phyloP scores from a whole-genome alignment of 768 basidiomycete species.

The Naganishia onofrii region DNA sequence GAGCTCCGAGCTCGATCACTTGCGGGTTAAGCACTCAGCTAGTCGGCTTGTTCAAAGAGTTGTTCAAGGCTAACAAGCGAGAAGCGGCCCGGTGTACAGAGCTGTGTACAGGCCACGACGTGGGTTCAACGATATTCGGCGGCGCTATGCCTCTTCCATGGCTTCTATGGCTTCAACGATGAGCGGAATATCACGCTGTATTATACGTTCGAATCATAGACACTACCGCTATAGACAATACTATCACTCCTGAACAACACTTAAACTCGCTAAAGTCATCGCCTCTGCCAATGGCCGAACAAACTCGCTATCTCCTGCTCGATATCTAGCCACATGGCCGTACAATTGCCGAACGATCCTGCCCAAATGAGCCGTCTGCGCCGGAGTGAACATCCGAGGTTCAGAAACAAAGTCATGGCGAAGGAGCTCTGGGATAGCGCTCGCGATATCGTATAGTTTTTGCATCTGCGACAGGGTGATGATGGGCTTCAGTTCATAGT shows the following conservation, averaged over 20 bases:
- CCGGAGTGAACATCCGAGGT: neutral
- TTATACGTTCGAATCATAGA: too few relatives aligned
- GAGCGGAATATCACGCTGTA: too few relatives aligned
- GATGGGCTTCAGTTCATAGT: neutral
- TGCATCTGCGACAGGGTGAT: conserved; percentile 32
- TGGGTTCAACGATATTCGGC: too few relatives aligned
- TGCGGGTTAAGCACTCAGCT: too few relatives aligned
- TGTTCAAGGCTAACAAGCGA: too few relatives aligned
- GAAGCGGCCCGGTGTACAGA: too few relatives aligned
- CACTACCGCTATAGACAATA: neutral
- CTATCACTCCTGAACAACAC: neutral
- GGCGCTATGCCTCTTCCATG: too few relatives aligned
- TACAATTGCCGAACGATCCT: neutral
- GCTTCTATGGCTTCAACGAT: too few relatives aligned
- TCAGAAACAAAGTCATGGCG: conserved; percentile 11
- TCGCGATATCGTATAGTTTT: conserved; percentile 40
- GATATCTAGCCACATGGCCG: neutral
- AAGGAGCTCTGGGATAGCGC: conserved; percentile 33
- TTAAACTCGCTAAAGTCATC: neutral
- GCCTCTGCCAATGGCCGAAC: neutral
- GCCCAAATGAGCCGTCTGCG: neutral
- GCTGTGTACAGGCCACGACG: too few relatives aligned
- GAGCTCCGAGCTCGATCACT: too few relatives aligned
- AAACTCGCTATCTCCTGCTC: neutral
- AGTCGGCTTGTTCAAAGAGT: too few relatives aligned